phyloP scores from a whole-genome alignment of 148 eudicot species.

The Heliosperma pusillum region DNA sequence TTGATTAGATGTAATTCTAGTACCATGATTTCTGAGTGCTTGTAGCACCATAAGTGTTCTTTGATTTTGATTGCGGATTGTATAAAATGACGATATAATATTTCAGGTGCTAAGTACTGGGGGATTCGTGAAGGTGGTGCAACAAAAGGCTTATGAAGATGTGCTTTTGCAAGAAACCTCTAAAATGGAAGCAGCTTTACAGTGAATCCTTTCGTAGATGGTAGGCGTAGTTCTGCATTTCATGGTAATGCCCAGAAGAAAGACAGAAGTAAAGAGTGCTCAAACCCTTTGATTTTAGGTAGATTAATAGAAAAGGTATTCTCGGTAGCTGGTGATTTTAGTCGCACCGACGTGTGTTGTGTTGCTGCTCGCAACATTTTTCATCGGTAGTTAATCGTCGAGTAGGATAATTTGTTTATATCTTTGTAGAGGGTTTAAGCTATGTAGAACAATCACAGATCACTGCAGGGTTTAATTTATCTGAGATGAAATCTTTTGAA shows the following conservation, averaged over 20 bases:
- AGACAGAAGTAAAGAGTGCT: not conserved
- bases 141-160: conserved; percentile 53
- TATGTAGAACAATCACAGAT: conserved; percentile 1
- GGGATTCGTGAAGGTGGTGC: conserved; percentile 52
- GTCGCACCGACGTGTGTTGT: not conserved
- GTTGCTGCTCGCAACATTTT: conserved; percentile 27
- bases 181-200: conserved; percentile 33
- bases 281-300: not conserved
- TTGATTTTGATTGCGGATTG: not conserved
- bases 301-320: no score
- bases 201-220: conserved; percentile 5
- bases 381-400: not conserved
- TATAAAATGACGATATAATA: not conserved
- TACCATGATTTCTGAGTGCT: not conserved
- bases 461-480: not conserved
- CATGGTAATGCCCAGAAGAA: not conserved
- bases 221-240: not conserved
- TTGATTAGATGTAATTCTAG: not conserved
- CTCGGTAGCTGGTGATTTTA: not conserved
- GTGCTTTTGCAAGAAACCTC: conserved; percentile 48
- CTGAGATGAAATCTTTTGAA: conserved; percentile 8
- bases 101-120: conserved; percentile 53
- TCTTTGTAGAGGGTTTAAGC: not conserved
- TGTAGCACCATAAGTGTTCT: not conserved
- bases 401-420: conserved; percentile 10